These are phyloP conservation scores for Aspergillus carlsbadensis DNA, from an alignment of 495 filamentous ascomycete species.

Conservation along the genomic window DNA sequence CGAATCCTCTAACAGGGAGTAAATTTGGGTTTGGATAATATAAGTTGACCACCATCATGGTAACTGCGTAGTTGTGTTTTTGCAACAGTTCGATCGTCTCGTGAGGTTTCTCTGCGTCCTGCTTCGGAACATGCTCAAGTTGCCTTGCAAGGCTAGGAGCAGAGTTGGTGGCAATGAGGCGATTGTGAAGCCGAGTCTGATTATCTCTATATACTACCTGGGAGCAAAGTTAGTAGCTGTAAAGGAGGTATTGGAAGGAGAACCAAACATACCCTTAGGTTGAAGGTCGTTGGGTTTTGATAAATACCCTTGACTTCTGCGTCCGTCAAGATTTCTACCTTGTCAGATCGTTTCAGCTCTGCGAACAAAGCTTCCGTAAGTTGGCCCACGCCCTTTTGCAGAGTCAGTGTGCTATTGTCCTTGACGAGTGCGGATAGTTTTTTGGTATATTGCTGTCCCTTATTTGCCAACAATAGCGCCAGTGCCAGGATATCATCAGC, in stretches of 20 bases:
- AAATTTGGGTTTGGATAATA: slow-evolving; percentile 69
- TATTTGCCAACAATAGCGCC: slow-evolving; percentile 7
- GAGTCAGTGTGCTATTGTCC: slow-evolving; percentile 53
- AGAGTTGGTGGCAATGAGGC: slow-evolving; percentile 71
- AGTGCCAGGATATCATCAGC: slow-evolving; percentile 32
- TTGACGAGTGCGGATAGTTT: slow-evolving; percentile 17
- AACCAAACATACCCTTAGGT: slow-evolving; percentile 20
- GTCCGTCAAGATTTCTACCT: slow-evolving; percentile 28
- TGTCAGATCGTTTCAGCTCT: slow-evolving; percentile 27
- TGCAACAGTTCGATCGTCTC: slow-evolving; percentile 38
- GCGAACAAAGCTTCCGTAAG: slow-evolving; percentile 32
- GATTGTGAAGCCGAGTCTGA: slow-evolving; percentile 44
- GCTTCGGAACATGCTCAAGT: slow-evolving; percentile 11
- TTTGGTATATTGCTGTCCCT: slow-evolving; percentile 15
- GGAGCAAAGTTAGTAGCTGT: neutral
- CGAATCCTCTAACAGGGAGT: slow-evolving; percentile 70
- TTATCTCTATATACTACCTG: slow-evolving; percentile 16
- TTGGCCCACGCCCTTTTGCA: slow-evolving; percentile 34
- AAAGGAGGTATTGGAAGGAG: neutral
- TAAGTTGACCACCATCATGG: slow-evolving; percentile 89
- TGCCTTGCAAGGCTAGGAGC: slow-evolving; percentile 33
- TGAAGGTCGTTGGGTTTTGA: slow-evolving; percentile 9
- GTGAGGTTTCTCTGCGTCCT: slow-evolving; percentile 14
- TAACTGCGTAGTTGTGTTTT: slow-evolving; percentile 61
- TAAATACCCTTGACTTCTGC: slow-evolving; percentile 21